These are phyloP conservation scores for Solanum hybrid DNA, from an alignment of 305 asterid species.

Conservation along the genomic window DNA sequence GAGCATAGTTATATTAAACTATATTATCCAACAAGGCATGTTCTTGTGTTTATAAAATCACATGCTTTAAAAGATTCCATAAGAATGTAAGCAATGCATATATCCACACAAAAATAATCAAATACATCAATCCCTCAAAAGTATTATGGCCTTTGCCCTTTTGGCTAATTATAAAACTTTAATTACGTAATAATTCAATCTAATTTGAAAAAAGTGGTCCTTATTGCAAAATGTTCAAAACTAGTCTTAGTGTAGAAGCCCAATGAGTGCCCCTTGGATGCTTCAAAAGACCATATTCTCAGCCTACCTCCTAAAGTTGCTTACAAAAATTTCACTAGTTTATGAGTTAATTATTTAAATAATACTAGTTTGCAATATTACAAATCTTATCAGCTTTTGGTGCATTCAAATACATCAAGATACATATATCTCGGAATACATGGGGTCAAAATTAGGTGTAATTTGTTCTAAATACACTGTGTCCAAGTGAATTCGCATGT, in stretches of 20 bases:
- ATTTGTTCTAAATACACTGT: too few species aligned
- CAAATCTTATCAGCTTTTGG: rapidly evolving
- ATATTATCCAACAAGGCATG: not conserved
- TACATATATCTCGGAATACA: not conserved
- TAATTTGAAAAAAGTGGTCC: not conserved
- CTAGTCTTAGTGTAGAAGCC: not conserved
- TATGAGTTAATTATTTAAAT: too few species aligned
- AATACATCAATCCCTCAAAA: not conserved
- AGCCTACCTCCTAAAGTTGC: not conserved
- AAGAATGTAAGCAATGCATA: not conserved
- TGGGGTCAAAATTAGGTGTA: not conserved
- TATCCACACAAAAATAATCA: not conserved
- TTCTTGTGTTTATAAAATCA: not conserved
- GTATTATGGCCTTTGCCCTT: not conserved
- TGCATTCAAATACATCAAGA: not conserved
- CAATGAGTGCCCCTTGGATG: not conserved
- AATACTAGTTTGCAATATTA: rapidly evolving
- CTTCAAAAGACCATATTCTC: not conserved
- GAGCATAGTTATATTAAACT: not conserved
- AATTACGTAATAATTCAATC: not conserved
- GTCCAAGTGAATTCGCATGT: not conserved
- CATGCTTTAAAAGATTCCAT: not conserved
- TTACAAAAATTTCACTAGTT: not conserved
- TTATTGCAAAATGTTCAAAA: not conserved
- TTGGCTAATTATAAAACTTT: not conserved